Percentiles rank a stretch among this genome's conserved stretches.
phyloP scores from a whole-genome alignment of 805 yeast species.

The Grigorovia yakushimaensis region DNA sequence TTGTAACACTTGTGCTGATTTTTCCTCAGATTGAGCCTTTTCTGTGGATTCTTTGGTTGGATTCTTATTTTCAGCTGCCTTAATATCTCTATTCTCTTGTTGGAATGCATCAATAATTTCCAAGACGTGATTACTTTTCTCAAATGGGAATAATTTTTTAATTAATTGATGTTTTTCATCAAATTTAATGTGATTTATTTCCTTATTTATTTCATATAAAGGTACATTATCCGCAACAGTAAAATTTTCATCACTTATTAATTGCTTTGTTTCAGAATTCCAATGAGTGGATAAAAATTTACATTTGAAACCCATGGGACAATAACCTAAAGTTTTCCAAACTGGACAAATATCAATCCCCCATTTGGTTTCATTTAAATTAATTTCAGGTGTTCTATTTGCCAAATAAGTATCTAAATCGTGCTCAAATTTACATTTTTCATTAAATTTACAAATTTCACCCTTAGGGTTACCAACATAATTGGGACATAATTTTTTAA shows the following conservation, averaged over 20 bases:
- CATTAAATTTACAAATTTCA: conserved; percentile 50
- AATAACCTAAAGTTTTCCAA: conserved; percentile 67
- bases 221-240: conserved; percentile 22
- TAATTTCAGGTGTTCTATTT: conserved; percentile 61
- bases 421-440: conserved; percentile 72
- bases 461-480: conserved; percentile 50
- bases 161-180: conserved; percentile 30
- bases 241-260: conserved; percentile 25
- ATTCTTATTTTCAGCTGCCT: conserved; percentile 20
- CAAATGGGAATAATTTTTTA: conserved; percentile 51
- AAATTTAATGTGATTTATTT: conserved; percentile 51
- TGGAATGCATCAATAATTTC: conserved; percentile 55
- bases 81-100: conserved; percentile 29
- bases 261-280: conserved; percentile 33
- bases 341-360: conserved; percentile 59
- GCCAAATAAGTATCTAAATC: conserved; percentile 55
- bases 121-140: conserved; percentile 45
- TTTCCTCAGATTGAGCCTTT: not conserved
- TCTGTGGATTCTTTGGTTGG: conserved; percentile 12
- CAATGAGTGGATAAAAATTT: conserved; percentile 78
- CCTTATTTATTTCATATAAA: conserved; percentile 34
- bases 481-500: conserved; percentile 18
- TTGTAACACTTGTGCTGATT: conserved; percentile 13
- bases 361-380: conserved; percentile 7
- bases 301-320: conserved; percentile 90